Evolutionary conservation across 2,329 filamentous ascomycete species (phyloP), one percentile per base, ranked within the genome.

Genomic region (Cordyceps fumosorosea): DNA sequence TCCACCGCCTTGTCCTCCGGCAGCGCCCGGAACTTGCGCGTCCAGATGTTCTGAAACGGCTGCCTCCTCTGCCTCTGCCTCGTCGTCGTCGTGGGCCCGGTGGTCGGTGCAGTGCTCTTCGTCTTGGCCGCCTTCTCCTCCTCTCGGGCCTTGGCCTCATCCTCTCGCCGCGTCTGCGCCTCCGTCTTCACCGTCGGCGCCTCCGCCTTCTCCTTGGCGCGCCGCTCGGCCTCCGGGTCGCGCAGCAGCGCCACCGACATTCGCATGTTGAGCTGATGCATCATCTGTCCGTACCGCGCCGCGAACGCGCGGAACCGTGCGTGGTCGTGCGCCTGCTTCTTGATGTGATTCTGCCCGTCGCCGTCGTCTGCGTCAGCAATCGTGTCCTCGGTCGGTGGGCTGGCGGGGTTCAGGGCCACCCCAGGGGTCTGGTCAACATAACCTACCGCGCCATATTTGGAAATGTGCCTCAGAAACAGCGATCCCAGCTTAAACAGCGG

Each of bases 231-330:
- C 34, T 83, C 80, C 45, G 75, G 73, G 62, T 88, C 84, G 64
- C 84, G 80, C 44, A 88, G 70, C 4, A 84, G 69, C 3, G 84
- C 81, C 4, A 88, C 86, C 16, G 81, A 82, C 67, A 86, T 71
- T 57, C 83, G 80, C 85, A 88, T 88, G 68, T 88, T 88, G 59
- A 88, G 73, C 73, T 88, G 85, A 69, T 88, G 85, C 67, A 88
- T 85, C 11, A 76, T 73, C 69, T 88, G 85, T 63, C 85, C 85
- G 69, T 87, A 86, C 63, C 75, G 78, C 51, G 84, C 85, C 50
- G 85, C 85, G 65, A 87, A 82, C 6, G 72, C 73, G 62, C 85
- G 84, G 71, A 88, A 88, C 51, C 79, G 75, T 2, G 81, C 79
- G 67, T 88, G 85, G 50, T 88, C 85, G 68, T 88, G 85, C 54